Base-by-base conservation (phyloP, 306 rosid genomes). In the Medicago lupulina region DNA sequence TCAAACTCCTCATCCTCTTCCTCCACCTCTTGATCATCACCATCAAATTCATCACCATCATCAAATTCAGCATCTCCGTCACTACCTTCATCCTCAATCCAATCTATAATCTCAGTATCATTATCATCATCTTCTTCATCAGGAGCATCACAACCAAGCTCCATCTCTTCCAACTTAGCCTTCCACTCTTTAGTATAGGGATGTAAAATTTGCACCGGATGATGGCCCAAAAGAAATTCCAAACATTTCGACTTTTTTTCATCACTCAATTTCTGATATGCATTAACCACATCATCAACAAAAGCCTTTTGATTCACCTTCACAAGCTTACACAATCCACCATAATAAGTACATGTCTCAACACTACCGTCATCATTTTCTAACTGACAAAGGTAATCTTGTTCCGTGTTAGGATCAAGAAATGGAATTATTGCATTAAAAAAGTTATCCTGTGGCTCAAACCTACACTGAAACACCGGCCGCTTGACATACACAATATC, bases 181-280 rank as follows among this genome's bases (percentile, higher is more conserved):
- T 94, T 94, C 98, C 98, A 94, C 87, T 94, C 98, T 76, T 85
- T 92, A 1, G 98, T 94, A 54, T 86, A 94, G 2, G 98, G 98
- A 83, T 94, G 98, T 77, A 94, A 76, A 87, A 94, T 62, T 51
- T 39, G 86, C 50, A 87, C 86, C 3, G 97, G 98, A 75, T 94
- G 98, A 78, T 92, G 89, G 19, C 59, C 80, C 77, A 94, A 70
- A 74, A 94, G 79, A 84, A 90, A 95, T 75, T 84, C 92, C 84
- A 92, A 84, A 79, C 98, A 95, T 74, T 85, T 91, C 0, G 91
- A 88, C 85, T 92, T 95, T 79, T 87, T 87, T 85, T 88, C 92
- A 15, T 95, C 97, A 62, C 89, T 88, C 82, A 92, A 43, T 83
- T 85, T 95, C 83, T 88, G 87, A 72, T 82, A 95, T 2, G 88